These are phyloP conservation scores for Exophiala alcalophila DNA, from an alignment of 2,329 filamentous ascomycete species.

Conservation along the genomic window DNA sequence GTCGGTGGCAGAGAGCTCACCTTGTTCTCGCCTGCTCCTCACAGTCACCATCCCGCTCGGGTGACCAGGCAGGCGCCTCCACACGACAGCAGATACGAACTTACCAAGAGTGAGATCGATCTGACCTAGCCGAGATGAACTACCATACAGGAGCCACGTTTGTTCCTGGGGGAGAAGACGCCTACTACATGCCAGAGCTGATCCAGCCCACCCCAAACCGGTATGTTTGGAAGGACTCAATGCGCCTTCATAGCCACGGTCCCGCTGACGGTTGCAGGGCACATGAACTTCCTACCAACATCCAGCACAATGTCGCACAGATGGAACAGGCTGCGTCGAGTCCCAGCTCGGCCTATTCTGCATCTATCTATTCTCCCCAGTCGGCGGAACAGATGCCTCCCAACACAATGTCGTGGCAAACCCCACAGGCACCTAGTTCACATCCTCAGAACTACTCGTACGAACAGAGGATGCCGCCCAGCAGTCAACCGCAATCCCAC, in stretches of 20 bases:
- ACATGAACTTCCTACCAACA: constrained; percentile 67
- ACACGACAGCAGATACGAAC: too few relatives aligned
- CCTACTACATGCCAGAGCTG: constrained; percentile 67
- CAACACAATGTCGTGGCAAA: constrained; percentile 10
- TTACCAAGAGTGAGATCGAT: too few relatives aligned
- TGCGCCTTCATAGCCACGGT: background rate
- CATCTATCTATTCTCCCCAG: constrained; percentile 23
- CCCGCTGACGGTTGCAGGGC: constrained; percentile 82
- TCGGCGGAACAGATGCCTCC: constrained; percentile 16
- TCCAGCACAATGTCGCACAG: constrained; percentile 89
- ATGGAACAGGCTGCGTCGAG: constrained; percentile 62
- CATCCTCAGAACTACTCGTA: constrained; percentile 39
- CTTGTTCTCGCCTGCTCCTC: background rate
- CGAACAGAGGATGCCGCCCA: constrained; percentile 20
- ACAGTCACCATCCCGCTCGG: too few relatives aligned
- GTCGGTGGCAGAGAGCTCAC: background rate
- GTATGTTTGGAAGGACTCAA: constrained; percentile 54
- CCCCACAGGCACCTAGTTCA: constrained; percentile 7
- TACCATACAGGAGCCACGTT: constrained; percentile 57
- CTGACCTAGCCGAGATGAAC: constrained; percentile 21
- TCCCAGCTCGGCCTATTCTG: constrained; percentile 21
- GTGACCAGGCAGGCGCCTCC: too few relatives aligned
- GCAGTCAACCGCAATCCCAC: constrained; percentile 15
- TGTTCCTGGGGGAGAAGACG: constrained; percentile 64
- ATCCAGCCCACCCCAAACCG: constrained; percentile 69